phyloP scores from a whole-genome alignment of 495 filamentous ascomycete genomes.

The Aspergillus heteromorphus region DNA sequence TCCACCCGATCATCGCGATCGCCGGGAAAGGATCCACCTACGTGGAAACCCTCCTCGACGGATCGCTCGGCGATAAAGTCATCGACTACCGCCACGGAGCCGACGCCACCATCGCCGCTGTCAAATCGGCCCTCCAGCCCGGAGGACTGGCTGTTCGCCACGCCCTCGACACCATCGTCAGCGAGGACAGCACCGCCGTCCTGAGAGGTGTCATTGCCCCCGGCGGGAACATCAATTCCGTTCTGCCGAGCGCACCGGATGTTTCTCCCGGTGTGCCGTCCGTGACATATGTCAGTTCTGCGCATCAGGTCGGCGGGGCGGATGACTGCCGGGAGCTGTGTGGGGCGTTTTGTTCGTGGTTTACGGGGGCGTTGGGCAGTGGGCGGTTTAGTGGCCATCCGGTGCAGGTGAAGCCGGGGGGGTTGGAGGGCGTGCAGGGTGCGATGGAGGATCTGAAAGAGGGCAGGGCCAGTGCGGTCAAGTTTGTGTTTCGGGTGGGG shows the following conservation, averaged over 20 bases:
- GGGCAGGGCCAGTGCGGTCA: slow-evolving; percentile 59
- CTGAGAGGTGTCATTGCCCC: slow-evolving; percentile 16
- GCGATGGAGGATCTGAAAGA: slow-evolving; percentile 54
- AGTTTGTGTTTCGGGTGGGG: slow-evolving; percentile 63
- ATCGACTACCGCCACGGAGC: slow-evolving; percentile 57
- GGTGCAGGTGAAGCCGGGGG: slow-evolving; percentile 54
- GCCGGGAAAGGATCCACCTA: slow-evolving; percentile 51
- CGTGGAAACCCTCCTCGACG: slow-evolving; percentile 54
- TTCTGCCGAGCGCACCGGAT: slow-evolving; percentile 41
- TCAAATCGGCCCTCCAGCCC: slow-evolving; percentile 15
- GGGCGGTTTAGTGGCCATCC: slow-evolving; percentile 62
- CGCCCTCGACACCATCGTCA: slow-evolving; percentile 57
- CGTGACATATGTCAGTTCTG: slow-evolving; percentile 18
- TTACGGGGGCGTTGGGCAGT: slow-evolving; percentile 48
- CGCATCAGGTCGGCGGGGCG: slow-evolving; percentile 17
- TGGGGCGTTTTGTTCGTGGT: slow-evolving; percentile 51
- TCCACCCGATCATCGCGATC: slow-evolving; percentile 63
- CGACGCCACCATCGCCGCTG: slow-evolving; percentile 10
- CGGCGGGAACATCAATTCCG: slow-evolving; percentile 47
- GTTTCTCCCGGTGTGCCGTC: slow-evolving; percentile 8
- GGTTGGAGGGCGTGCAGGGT: slow-evolving; percentile 52
- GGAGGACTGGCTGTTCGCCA: slow-evolving; percentile 25
- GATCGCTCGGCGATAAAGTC: slow-evolving; percentile 58
- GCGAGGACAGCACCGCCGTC: slow-evolving; percentile 41
- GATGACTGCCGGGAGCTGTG: slow-evolving; percentile 49